A percentile compares a stretch with the other conserved stretches of the same genome.
Evolutionary conservation across 352 stramenopile species (phyloP).

Genomic region (Globisporangium nagaii): DNA sequence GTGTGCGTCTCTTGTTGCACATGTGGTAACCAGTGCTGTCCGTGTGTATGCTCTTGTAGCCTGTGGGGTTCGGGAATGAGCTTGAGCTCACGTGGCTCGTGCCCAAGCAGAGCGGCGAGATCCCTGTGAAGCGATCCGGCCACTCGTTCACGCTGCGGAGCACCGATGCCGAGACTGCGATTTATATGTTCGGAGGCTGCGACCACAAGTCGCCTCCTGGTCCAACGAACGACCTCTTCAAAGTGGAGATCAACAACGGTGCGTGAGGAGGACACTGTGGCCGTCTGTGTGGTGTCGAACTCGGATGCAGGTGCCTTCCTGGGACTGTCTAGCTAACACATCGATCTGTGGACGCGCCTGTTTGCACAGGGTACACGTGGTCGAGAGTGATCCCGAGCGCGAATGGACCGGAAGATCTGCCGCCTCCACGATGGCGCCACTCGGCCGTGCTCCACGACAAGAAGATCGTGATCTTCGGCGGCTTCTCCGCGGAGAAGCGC

Average conservation of each 20-base stretch:
- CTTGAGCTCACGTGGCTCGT: constrained; percentile 87
- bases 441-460: constrained; percentile 77
- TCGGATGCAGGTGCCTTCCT: not conserved
- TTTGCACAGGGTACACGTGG: constrained; percentile 53
- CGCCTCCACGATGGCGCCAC: constrained; percentile 79
- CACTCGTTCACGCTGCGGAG: constrained; percentile 92
- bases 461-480: constrained; percentile 92
- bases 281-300: too few species aligned
- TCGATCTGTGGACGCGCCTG: not conserved
- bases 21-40: too few species aligned
- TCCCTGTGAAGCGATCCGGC: constrained; percentile 92
- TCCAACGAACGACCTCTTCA: constrained; percentile 93
- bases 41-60: constrained; percentile 21
- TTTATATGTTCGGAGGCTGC: constrained; percentile 88
- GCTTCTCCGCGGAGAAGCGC: constrained; percentile 89
- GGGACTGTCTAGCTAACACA: not conserved
- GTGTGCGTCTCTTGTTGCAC: not conserved
- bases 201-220: constrained; percentile 89
- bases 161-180: constrained; percentile 50
- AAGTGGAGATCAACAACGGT: constrained; percentile 88
- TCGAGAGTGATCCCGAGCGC: constrained; percentile 42
- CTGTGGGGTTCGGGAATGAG: constrained; percentile 76
- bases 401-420: constrained; percentile 46
- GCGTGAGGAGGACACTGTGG: not conserved
- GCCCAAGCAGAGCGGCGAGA: constrained; percentile 89